phyloP scores from a whole-genome alignment of 2,329 filamentous ascomycete species.

The Coleophoma cylindrospora region DNA sequence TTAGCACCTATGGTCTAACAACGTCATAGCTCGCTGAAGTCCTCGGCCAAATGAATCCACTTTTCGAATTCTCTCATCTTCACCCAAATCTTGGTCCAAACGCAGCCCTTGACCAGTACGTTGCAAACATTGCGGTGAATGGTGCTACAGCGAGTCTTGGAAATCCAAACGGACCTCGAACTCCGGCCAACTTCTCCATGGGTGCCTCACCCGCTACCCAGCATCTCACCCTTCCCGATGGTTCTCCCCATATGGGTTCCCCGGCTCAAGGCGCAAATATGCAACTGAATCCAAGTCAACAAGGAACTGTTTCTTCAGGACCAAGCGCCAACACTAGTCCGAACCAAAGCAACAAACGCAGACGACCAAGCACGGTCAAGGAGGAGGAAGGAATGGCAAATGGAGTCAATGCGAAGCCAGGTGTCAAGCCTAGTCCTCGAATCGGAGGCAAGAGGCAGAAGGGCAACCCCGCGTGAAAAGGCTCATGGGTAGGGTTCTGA shows the following conservation, averaged over 20 bases:
- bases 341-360: slow-evolving; percentile 31
- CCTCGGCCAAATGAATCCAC: slow-evolving; percentile 60
- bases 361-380: slow-evolving; percentile 32
- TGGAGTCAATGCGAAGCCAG: slow-evolving; percentile 21
- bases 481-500: background rate
- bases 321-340: slow-evolving; percentile 58
- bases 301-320: slow-evolving; percentile 61
- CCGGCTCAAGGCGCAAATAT: slow-evolving; percentile 59
- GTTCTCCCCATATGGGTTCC: slow-evolving; percentile 51
- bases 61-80: slow-evolving; percentile 53
- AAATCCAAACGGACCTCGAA: slow-evolving; percentile 20
- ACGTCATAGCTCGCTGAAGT: slow-evolving; percentile 54
- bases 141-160: slow-evolving; percentile 10
- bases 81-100: slow-evolving; percentile 53
- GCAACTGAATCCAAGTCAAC: slow-evolving; percentile 64
- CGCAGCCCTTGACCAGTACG: slow-evolving; percentile 55
- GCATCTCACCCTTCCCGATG: slow-evolving; percentile 54
- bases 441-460: slow-evolving; percentile 33
- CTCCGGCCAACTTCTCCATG: slow-evolving; percentile 42
- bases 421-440: slow-evolving; percentile 33
- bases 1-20: slow-evolving; percentile 18
- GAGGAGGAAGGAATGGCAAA: slow-evolving; percentile 26
- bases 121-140: slow-evolving; percentile 35
- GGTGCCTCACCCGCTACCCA: slow-evolving; percentile 53
- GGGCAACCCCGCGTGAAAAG: slow-evolving; percentile 17